A percentile compares a stretch with the other conserved stretches of the same genome.
Conservation (phyloP, 495 filamentous ascomycete species). For the Xylaria intraflava region DNA sequence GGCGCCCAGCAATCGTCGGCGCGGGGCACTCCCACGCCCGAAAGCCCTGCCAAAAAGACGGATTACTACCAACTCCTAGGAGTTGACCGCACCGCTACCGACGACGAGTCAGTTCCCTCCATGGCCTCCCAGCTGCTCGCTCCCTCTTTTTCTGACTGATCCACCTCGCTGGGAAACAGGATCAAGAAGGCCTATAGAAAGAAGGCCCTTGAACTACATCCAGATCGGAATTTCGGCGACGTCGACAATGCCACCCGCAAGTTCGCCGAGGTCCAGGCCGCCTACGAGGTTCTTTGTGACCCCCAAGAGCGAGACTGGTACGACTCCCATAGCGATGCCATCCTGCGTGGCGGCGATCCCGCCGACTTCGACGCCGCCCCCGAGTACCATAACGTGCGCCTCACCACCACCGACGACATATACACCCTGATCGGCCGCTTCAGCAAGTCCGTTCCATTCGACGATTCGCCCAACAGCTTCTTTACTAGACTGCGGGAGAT, state of each 20-base stretch:
- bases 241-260: constrained; percentile 71
- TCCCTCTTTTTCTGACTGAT: constrained; percentile 12
- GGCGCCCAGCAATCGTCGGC: constrained; percentile 70
- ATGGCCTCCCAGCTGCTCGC: background rate
- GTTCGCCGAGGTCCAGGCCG: constrained; percentile 87
- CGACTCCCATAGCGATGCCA: constrained; percentile 82
- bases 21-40: constrained; percentile 26
- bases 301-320: constrained; percentile 97
- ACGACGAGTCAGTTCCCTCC: constrained; percentile 67
- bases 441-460: constrained; percentile 66
- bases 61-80: constrained; percentile 91
- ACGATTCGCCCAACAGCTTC: constrained; percentile 72
- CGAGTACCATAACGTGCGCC: constrained; percentile 56
- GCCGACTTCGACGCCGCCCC: constrained; percentile 31
- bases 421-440: constrained; percentile 67
- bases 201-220: constrained; percentile 89
- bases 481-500: constrained; percentile 66
- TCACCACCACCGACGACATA: constrained; percentile 76
- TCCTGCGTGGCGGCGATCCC: constrained; percentile 58
- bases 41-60: constrained; percentile 45
- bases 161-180: constrained; percentile 36
- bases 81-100: constrained; percentile 61
- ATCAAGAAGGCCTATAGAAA: constrained; percentile 89
- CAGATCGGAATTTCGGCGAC: constrained; percentile 88
- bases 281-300: constrained; percentile 92